Conservation (phyloP, 2,329 filamentous ascomycete genomes). For the Aspergillus fumigatiaffinis region DNA sequence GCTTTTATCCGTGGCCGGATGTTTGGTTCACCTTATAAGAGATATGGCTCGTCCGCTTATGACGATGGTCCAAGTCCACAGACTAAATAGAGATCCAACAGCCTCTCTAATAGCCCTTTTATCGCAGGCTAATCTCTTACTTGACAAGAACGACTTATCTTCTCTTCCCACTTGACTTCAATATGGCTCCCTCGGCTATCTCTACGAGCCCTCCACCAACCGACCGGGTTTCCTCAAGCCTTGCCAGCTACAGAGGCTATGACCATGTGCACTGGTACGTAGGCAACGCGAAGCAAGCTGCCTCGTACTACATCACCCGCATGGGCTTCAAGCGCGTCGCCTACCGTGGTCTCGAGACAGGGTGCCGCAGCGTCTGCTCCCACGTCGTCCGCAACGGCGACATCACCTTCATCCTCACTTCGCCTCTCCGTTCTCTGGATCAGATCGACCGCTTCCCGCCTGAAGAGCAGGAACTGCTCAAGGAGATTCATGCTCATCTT, state of each 20-base stretch:
- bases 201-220: constrained; percentile 23
- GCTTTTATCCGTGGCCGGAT: not conserved
- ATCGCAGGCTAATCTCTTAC: not conserved
- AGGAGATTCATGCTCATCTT: constrained; percentile 76
- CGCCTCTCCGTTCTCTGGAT: constrained; percentile 56
- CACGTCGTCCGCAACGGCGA: constrained; percentile 59
- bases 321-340: constrained; percentile 83
- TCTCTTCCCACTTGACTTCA: constrained; percentile 2
- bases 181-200: constrained; percentile 32
- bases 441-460: constrained; percentile 53
- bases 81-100: not conserved
- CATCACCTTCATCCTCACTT: constrained; percentile 42
- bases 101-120: not conserved
- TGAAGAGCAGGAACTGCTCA: constrained; percentile 63
- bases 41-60: not conserved
- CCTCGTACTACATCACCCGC: constrained; percentile 79
- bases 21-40: not conserved
- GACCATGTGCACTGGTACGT: constrained; percentile 96
- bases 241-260: constrained; percentile 65
- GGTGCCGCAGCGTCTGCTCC: constrained; percentile 73
- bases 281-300: constrained; percentile 93
- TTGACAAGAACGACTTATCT: not conserved
- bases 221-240: constrained; percentile 14
- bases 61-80: not conserved
- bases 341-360: constrained; percentile 84